These are phyloP conservation scores for Diutina siamensis DNA, from an alignment of 1,139 yeast species.

Conservation along the genomic window DNA sequence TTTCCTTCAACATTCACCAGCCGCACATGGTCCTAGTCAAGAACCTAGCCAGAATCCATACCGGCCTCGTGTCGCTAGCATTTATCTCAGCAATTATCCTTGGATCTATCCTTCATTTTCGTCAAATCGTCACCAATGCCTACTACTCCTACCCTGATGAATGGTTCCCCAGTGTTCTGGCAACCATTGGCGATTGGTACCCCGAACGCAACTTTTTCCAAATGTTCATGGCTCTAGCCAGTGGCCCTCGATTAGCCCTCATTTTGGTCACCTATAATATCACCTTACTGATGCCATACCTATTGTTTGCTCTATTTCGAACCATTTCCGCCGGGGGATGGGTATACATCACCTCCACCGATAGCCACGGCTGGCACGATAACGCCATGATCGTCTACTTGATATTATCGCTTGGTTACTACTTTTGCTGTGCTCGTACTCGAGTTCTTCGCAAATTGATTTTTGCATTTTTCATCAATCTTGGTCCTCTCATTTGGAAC, in stretches of 20 bases:
- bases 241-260: background rate
- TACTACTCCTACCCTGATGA: constrained; percentile 1
- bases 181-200: constrained; percentile 5
- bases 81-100: background rate
- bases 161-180: constrained; percentile 6
- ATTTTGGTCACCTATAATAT: background rate
- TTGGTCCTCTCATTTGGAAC: background rate
- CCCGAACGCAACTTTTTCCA: constrained; percentile 1
- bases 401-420: background rate
- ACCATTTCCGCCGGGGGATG: background rate
- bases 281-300: background rate
- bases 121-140: constrained; percentile 1
- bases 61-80: no score
- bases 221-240: background rate
- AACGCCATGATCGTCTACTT: constrained; percentile 1
- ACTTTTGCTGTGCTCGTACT: background rate
- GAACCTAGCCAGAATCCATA: no score
- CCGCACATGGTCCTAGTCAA: no score
- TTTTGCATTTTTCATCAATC: background rate
- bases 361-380: constrained; percentile 3
- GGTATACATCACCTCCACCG: background rate
- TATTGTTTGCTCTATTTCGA: background rate
- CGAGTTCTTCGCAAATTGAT: background rate
- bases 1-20: no score
- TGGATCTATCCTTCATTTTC: background rate